Base-by-base conservation (phyloP, 345 rosid species). In the Aquilaria sinensis region DNA sequence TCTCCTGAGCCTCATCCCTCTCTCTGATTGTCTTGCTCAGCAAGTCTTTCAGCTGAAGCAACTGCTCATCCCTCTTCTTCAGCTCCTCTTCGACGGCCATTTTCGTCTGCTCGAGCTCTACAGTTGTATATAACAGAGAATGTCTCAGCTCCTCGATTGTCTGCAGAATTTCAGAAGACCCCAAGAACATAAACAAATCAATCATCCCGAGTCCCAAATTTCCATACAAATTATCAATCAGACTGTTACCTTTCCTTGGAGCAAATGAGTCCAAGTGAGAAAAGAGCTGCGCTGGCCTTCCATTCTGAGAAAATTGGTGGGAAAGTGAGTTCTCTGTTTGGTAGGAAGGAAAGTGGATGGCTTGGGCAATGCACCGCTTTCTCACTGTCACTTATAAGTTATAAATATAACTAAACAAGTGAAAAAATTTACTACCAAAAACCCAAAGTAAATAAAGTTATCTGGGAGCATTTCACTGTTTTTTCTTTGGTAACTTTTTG, bases 71-170 rank as follows among this genome's bases (percentile, higher is more conserved):
- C 73, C 86, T 84, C 67, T 75, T 74, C 37, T 72, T 82, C 30
- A 90, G 73, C 88, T 90, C 91, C 49, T 94, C 95, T 54, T 83
- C 88, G 34, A 77, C 96, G 34, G 74, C 67, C 37, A 80, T 5
- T 57, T 72, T 87, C 47, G 96, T 94, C 71, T 82, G 92, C 31
- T 94, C 96, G 7, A 94, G 83, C 84, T 94, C 99, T 67, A 88
- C 48, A 16, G 81, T 83, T 8, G 85, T 79, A 61, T 53, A 88
- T 47, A 87, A 60, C 51, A 94, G 89, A 11, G 91, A 80, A 66
- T 81, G 77, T 76, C 73, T 86, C 29, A 94, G 67, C 45, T 88
- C 97, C 50, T 90, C 97, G 72, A 83, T 67, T 53, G 77, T 77
- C 99, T 94, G 78, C 60, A 67, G 32, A 67, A 67, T 23, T 23